phyloP scores from a whole-genome alignment of 1,284 basidiomycete genomes.

The Heliocybe sulcata region DNA sequence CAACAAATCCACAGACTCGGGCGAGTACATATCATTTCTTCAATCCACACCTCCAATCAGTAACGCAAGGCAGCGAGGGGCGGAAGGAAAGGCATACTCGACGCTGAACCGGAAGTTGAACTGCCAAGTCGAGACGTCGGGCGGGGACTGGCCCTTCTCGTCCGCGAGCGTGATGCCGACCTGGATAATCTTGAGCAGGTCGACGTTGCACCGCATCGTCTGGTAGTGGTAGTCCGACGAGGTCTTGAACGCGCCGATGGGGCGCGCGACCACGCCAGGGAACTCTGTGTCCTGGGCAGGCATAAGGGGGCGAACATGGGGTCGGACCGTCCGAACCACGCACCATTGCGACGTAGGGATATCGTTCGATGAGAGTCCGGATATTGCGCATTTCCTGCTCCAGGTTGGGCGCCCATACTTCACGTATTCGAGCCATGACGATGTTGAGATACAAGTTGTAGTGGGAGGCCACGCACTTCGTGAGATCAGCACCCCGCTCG shows the following conservation, averaged over 20 bases:
- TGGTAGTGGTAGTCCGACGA: constrained; percentile 99
- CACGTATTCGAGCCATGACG: constrained; percentile 66
- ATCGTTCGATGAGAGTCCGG: constrained; percentile 81
- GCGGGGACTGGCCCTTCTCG: constrained; percentile 86
- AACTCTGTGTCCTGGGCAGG: constrained; percentile 89
- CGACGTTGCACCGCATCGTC: constrained; percentile 98
- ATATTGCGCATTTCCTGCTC: constrained; percentile 89
- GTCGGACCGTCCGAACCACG: constrained; percentile 16
- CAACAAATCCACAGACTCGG: constrained; percentile 91
- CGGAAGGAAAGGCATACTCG: constrained; percentile 46
- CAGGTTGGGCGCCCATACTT: constrained; percentile 94
- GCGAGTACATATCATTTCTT: constrained; percentile 97
- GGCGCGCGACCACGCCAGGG: constrained; percentile 95
- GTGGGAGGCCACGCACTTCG: neutral
- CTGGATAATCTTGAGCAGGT: constrained; percentile 97
- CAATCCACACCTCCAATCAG: constrained; percentile 9
- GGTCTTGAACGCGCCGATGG: constrained; percentile 94
- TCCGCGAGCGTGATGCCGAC: constrained; percentile 93
- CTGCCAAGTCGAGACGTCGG: constrained; percentile 94
- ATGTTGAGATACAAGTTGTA: neutral
- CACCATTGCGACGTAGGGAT: constrained; percentile 96
- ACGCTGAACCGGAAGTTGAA: constrained; percentile 97
- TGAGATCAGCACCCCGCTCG: too few relatives aligned
- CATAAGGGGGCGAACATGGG: constrained; percentile 9
- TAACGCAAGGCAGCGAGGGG: neutral